A percentile compares a stretch with the other conserved stretches of the same genome.
These are phyloP conservation scores for Diutina ranongensis DNA, from an alignment of 1,139 yeast genomes.

Conservation along the genomic window DNA sequence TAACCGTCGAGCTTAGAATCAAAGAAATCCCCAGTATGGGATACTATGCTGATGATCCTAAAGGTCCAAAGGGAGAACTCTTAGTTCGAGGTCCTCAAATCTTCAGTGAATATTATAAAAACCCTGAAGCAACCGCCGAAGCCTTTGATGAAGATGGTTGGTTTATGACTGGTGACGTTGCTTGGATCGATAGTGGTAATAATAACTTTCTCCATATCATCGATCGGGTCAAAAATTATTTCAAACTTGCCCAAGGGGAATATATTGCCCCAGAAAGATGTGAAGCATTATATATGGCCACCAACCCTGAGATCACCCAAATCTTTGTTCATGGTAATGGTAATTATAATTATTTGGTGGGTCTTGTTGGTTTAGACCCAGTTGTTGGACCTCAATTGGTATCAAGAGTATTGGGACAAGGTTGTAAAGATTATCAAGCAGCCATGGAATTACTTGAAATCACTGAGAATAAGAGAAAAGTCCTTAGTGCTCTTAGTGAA, in stretches of 20 bases:
- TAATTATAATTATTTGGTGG: slow-evolving; percentile 46
- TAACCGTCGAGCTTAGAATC: slow-evolving; percentile 25
- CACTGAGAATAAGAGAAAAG: background rate
- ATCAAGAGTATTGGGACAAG: background rate
- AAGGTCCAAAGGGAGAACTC: slow-evolving; percentile 31
- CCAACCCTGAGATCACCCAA: slow-evolving; percentile 14
- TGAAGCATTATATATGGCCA: slow-evolving; percentile 45
- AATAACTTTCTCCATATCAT: slow-evolving; percentile 48
- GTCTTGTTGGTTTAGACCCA: slow-evolving; percentile 29
- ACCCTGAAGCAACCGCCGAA: slow-evolving; percentile 39
- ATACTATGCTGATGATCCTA: slow-evolving; percentile 6
- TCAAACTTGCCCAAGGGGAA: slow-evolving; percentile 75
- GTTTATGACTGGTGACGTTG: slow-evolving; percentile 73
- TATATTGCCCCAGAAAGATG: slow-evolving; percentile 72
- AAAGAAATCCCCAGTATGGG: slow-evolving; percentile 14
- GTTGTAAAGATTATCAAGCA: background rate
- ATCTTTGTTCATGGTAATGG: slow-evolving; percentile 29
- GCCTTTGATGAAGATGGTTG: slow-evolving; percentile 56
- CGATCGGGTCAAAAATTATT: slow-evolving; percentile 73
- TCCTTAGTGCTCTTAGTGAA: background rate
- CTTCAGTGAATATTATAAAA: slow-evolving; percentile 48
- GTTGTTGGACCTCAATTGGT: background rate
- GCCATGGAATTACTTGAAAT: background rate
- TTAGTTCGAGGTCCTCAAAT: slow-evolving; percentile 59
- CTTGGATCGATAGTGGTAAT: slow-evolving; percentile 23